These are phyloP conservation scores for Tetracladium marchalianum DNA, from an alignment of 495 filamentous ascomycete species.

Conservation along the genomic window DNA sequence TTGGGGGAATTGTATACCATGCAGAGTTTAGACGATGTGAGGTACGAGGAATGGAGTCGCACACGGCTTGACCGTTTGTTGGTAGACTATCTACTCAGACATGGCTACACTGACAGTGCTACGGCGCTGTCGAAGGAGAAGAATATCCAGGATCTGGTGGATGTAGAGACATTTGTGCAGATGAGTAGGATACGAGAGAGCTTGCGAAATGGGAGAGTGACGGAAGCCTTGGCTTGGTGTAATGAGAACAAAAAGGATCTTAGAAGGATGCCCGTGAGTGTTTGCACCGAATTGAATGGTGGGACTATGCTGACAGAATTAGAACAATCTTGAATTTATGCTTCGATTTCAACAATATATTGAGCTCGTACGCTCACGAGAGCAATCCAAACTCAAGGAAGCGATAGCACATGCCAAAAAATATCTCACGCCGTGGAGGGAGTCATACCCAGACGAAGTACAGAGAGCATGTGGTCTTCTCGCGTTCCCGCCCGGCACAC, in stretches of 20 bases:
- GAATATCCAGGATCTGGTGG: conserved; percentile 67
- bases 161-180: conserved; percentile 79
- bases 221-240: conserved; percentile 82
- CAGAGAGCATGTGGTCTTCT: conserved; percentile 69
- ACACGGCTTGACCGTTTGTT: conserved; percentile 72
- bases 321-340: conserved; percentile 89
- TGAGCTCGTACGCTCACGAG: conserved; percentile 64
- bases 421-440: conserved; percentile 56
- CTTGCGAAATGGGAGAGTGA: conserved; percentile 58
- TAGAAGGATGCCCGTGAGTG: conserved; percentile 67
- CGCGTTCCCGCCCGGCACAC: conserved; percentile 55
- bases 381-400: conserved; percentile 52
- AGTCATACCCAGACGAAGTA: conserved; percentile 59
- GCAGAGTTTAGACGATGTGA: conserved; percentile 77
- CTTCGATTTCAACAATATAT: conserved; percentile 94
- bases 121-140: conserved; percentile 58
- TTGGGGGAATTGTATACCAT: conserved; percentile 70
- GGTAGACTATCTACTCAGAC: conserved; percentile 81
- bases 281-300: not conserved
- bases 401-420: conserved; percentile 76
- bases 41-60: conserved; percentile 86
- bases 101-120: conserved; percentile 74
- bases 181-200: conserved; percentile 66
- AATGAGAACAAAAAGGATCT: conserved; percentile 80
- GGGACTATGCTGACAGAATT: conserved; percentile 20